Percentiles rank a stretch among this genome's conserved stretches.
These are phyloP conservation scores for Mucor irregularis DNA, from an alignment of 371 early-diverging fungal species.

Conservation along the genomic window DNA sequence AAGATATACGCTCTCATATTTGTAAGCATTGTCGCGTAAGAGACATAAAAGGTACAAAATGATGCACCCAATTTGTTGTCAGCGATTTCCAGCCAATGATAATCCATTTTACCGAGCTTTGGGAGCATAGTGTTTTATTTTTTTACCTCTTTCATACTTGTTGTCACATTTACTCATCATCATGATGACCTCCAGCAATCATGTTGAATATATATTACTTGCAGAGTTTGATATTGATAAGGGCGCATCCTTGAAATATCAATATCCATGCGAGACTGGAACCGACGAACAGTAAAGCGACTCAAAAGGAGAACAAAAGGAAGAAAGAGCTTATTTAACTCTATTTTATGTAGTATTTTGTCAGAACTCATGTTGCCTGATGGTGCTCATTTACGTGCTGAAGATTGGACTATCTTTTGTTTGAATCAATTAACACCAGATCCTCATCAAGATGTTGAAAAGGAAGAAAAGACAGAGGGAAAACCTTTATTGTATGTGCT, in stretches of 20 bases:
- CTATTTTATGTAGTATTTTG: slow-evolving; percentile 57
- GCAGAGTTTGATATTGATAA: slow-evolving; percentile 95
- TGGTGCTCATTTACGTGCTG: slow-evolving; percentile 88
- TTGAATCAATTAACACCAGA: slow-evolving; percentile 75
- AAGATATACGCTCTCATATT: no score
- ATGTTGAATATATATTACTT: slow-evolving; percentile 84
- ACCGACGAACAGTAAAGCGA: slow-evolving; percentile 88
- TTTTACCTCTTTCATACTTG: no score
- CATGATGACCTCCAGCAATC: slow-evolving; percentile 20
- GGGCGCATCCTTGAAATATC: slow-evolving; percentile 81
- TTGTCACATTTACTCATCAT: not conserved
- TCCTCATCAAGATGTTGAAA: slow-evolving; percentile 31
- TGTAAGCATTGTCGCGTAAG: no score
- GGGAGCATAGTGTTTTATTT: no score
- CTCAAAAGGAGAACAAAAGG: slow-evolving; percentile 17
- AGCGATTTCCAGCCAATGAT: no score
- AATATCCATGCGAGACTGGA: slow-evolving; percentile 84
- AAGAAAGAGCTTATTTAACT: not conserved
- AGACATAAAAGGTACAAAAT: no score
- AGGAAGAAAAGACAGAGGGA: slow-evolving; percentile 37
- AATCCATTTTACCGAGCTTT: no score
- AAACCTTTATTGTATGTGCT: slow-evolving; percentile 81
- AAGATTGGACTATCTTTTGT: slow-evolving; percentile 95
- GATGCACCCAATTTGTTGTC: no score
- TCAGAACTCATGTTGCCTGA: slow-evolving; percentile 97